Base-by-base conservation (phyloP, 169 alveolate genomes). In the Eimeria tenella region DNA sequence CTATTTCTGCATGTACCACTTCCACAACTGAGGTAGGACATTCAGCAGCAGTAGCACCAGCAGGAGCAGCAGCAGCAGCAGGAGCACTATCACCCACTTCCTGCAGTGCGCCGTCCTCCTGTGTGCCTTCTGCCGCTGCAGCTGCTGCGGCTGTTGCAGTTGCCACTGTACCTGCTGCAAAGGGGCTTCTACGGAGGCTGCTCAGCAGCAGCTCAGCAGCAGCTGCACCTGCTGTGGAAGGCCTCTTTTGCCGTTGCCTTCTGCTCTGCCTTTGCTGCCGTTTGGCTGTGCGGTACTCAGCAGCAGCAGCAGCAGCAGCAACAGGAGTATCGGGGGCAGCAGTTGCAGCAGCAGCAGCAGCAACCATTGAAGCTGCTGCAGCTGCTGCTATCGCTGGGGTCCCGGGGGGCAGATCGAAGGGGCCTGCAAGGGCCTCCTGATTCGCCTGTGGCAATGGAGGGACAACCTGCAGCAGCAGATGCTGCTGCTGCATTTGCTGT, bases 31-130 rank as follows among this genome's bases (percentile, higher is more conserved):
- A 11, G 11, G 19, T 11, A 58, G 1, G 19, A 58, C 1, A 0
- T 58, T 58, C 68, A 11, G 3, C 68, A 58, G 11, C 68, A 17
- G 11, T 17, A 17, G 5, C 68, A 58, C 21, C 68, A 58, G 68
- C 68, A 58, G 68, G 68, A 17, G 77, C 11, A 10, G 77, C n/a
- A 68, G 31, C 77, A 68, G 77, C 49, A 68, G 77, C 77, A 11
- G 31, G 49, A 13, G 77, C 77, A 13, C 42, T 8, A 7, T 7
- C 31, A n/a, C 11, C 31, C n/a, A 8, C 77, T 17, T 15, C 77
- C 31, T 10, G 11, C 19, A 17, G 21, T 58, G 68, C 68, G 11
- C 19, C 3, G 2, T 0, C 77, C 4, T 15, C 77, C n/a, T 15
- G 13, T n/a, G 9, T 68, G 55, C 3, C n/a, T 68, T 11, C 77